These are phyloP conservation scores for Tolypocladium pustulatum DNA, from an alignment of 2,329 filamentous ascomycete genomes.

Conservation along the genomic window DNA sequence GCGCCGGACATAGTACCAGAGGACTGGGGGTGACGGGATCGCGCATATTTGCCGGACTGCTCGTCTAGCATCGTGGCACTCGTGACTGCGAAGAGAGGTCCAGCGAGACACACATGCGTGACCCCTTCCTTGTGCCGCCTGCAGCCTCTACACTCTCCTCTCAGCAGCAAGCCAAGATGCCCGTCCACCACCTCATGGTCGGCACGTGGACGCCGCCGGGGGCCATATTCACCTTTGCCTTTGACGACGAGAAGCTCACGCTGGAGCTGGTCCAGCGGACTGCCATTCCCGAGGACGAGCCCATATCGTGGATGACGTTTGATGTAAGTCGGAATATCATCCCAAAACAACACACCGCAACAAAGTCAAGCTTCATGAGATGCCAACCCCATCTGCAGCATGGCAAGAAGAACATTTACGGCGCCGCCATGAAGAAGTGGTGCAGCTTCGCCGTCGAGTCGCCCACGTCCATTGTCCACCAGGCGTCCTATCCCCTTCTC, in stretches of 20 bases:
- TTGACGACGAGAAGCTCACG: constrained; percentile 71
- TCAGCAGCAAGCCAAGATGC: constrained; percentile 41
- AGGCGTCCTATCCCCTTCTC: constrained; percentile 63
- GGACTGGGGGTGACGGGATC: background rate
- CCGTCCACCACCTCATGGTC: constrained; percentile 78
- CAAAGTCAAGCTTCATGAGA: background rate
- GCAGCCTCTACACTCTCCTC: background rate
- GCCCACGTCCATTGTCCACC: constrained; percentile 66
- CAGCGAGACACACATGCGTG: no score
- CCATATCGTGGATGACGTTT: constrained; percentile 91
- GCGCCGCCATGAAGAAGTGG: constrained; percentile 91
- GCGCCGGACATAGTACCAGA: background rate
- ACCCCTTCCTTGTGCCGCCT: no score
- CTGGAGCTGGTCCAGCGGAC: constrained; percentile 71
- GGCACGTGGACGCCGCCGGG: constrained; percentile 86
- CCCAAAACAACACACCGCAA: no score
- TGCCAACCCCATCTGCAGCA: constrained; percentile 41
- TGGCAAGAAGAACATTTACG: constrained; percentile 74
- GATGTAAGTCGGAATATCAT: constrained; percentile 47
- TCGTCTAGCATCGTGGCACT: background rate
- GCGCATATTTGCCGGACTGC: background rate
- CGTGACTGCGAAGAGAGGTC: background rate
- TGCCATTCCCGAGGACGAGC: constrained; percentile 70
- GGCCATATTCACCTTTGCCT: constrained; percentile 80
- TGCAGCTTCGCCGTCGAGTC: constrained; percentile 68